These are phyloP conservation scores for Juglanconis sp. DNA, from an alignment of 2,329 filamentous ascomycete genomes.

Conservation along the genomic window DNA sequence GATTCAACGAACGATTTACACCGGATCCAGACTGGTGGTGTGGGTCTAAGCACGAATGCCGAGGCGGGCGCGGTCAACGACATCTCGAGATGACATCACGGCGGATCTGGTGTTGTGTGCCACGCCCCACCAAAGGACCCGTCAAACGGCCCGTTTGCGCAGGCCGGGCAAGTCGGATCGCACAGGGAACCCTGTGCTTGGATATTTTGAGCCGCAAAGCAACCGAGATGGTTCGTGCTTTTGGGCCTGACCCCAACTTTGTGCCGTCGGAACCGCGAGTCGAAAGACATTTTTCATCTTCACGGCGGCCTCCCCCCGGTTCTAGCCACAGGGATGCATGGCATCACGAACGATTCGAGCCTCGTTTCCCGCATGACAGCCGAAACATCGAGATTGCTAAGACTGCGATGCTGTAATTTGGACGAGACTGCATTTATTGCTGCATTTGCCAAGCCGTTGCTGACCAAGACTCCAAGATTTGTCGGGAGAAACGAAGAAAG, in stretches of 20 bases:
- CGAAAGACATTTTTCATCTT: background rate
- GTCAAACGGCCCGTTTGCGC: conserved; percentile 19
- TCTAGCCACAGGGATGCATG: too few species aligned
- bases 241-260: background rate
- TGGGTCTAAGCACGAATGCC: conserved; percentile 14
- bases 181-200: conserved; percentile 3
- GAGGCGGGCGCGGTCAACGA: conserved; percentile 10
- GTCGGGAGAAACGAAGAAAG: too few species aligned
- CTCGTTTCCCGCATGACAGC: too few species aligned
- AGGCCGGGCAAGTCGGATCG: conserved; percentile 11
- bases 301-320: too few species aligned
- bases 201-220: conserved; percentile 19
- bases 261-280: background rate
- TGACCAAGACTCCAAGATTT: too few species aligned
- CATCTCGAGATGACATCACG: conserved; percentile 15
- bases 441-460: too few species aligned
- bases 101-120: conserved; percentile 6
- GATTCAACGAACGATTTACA: conserved; percentile 15
- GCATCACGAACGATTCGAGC: too few species aligned
- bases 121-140: conserved; percentile 7
- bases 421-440: too few species aligned
- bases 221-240: conserved; percentile 16
- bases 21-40: conserved; percentile 1
- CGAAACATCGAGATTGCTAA: too few species aligned
- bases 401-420: too few species aligned